Percentiles rank a stretch among this genome's conserved stretches.
Evolutionary conservation across 2,329 filamentous ascomycete genomes (phyloP).

Genomic region (Teratosphaeriaceae sp.): DNA sequence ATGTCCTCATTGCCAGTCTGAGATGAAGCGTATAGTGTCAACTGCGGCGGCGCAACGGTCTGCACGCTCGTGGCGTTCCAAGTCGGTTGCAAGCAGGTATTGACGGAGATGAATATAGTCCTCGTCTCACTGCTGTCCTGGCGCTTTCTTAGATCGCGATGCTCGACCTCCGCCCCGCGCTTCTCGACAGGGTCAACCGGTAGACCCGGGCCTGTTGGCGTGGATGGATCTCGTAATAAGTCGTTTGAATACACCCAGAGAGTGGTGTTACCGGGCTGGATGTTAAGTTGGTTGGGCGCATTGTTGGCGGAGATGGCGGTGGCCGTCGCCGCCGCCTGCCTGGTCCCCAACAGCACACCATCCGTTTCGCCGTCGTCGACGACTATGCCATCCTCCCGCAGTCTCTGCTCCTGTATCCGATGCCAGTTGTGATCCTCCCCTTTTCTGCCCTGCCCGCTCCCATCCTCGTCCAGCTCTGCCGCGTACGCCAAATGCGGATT

Average conservation of each 20-base stretch:
- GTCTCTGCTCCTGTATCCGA: slow-evolving; percentile 34
- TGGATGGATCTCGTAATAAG: slow-evolving; percentile 43
- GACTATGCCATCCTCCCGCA: slow-evolving; percentile 21
- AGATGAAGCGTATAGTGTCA: slow-evolving; percentile 71
- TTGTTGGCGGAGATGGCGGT: slow-evolving; percentile 52
- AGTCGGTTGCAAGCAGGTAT: slow-evolving; percentile 72
- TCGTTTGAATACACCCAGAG: slow-evolving; percentile 58
- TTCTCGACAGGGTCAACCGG: slow-evolving; percentile 19
- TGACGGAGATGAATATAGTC: slow-evolving; percentile 74
- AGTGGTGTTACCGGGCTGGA: slow-evolving; percentile 56
- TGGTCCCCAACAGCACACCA: slow-evolving; percentile 9
- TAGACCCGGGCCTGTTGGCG: slow-evolving; percentile 20
- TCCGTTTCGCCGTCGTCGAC: slow-evolving; percentile 43
- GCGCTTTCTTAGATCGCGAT: slow-evolving; percentile 21
- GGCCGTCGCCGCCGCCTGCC: slow-evolving; percentile 24
- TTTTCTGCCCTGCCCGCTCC: slow-evolving; percentile 29
- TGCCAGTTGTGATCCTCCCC: slow-evolving; percentile 43
- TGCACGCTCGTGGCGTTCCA: slow-evolving; percentile 44
- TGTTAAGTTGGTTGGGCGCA: slow-evolving; percentile 50
- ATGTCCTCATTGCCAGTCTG: slow-evolving; percentile 53
- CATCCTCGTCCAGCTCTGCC: slow-evolving; percentile 41
- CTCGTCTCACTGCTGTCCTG: slow-evolving; percentile 22
- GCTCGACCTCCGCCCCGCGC: slow-evolving; percentile 7
- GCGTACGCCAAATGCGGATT: slow-evolving; percentile 59
- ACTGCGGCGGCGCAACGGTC: slow-evolving; percentile 51